Evolutionary conservation across 768 basidiomycete species (phyloP), one percentile per base, ranked within the genome.

Genomic region (Lactarius hatsudake): DNA sequence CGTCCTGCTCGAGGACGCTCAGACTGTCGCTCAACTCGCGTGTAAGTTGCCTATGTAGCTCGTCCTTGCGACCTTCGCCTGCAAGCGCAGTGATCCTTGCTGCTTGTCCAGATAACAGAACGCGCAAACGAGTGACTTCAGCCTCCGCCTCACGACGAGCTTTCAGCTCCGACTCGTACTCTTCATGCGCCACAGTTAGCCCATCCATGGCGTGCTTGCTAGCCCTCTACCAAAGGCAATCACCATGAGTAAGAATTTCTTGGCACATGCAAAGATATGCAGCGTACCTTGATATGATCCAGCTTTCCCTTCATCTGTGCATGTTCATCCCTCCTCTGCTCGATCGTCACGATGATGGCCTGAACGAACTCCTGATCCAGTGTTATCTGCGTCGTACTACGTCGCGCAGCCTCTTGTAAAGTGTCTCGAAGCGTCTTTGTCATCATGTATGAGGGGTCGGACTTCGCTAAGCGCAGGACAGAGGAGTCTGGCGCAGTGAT

Each of bases 201-300:
- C 97, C 97, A 69, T 95, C 91, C 63, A 95, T 91, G 68, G 92
- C 96, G 70, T 94, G 91, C 70, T 91, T 90, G 74, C 94, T 97
- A 58, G 91, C 87, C 59, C 96, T 83, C 96, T 99, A 74, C 40
- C 38, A 55, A 53, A 13, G 15, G 40, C 17, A 40, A 23, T 45
- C 26, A 58, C 26, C 34, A n/a, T 61, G 20, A 20, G 7, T 59
- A 66, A 7, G 26, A 65, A 30, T 53, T 48, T 17, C 28, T 42
- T 36, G 34, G 62, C 7, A 59, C 48, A 43, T 23, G 55, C 34
- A 61, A 17, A 13, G 20, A 48, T 3, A n/a, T 36, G 9, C 20
- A 34, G 76, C 85, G 67, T 70, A 96, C 96, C 86, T 95, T 93
- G 75, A 92, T 87, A 12, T 90, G 89, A 74, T 95, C 93, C 68